Base-by-base conservation (phyloP, 1,139 yeast species). In the Lizanozyma gosingica region DNA sequence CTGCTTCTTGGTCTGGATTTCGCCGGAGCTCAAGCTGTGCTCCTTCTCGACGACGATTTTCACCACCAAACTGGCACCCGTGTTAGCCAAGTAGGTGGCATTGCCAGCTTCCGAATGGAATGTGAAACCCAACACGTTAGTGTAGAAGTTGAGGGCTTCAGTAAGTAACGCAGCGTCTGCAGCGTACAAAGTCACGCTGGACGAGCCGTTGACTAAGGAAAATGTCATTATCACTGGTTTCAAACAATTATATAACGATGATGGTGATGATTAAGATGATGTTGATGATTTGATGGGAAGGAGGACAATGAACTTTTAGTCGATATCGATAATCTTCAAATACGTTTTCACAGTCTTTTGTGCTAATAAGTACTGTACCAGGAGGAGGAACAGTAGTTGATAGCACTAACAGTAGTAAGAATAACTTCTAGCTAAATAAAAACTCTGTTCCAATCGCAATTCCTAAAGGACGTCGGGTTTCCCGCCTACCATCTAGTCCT, bases 161-260 rank as follows among this genome's bases (percentile, higher is more conserved):
- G 59, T 48, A 36, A 67, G 63, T 8, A 67, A 53, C 18, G 51
- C 52, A 16, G 51, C 47, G 36, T 63, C 58, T 4, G 72, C 62
- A 4, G 80, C 80, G 47, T 57, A 57, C 36, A 75, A 59, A 33
- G 67, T 59, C 41, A 73, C 61, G 44, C 65, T 64, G 22, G 80
- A 63, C 18, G 75, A 63, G 14, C 80, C 81, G 52, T 75, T 76
- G 43, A 78, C 71, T 42, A 76, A 50, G 32, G 76, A 59, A 35
- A 52, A 45, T 15, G 51, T 38, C 56, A 48, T 50, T 18, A 39
- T 39, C 35, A 37, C 34, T 33, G n/a, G n/a, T n/a, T n/a, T n/a
- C n/a, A n/a, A n/a, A n/a, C n/a, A n/a, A n/a, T n/a, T n/a, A n/a
- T n/a, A n/a, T n/a, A n/a, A n/a, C n/a, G n/a, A n/a, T n/a, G n/a